These are phyloP conservation scores for Priceomyces carsonii DNA, from an alignment of 805 yeast genomes.

Conservation along the genomic window DNA sequence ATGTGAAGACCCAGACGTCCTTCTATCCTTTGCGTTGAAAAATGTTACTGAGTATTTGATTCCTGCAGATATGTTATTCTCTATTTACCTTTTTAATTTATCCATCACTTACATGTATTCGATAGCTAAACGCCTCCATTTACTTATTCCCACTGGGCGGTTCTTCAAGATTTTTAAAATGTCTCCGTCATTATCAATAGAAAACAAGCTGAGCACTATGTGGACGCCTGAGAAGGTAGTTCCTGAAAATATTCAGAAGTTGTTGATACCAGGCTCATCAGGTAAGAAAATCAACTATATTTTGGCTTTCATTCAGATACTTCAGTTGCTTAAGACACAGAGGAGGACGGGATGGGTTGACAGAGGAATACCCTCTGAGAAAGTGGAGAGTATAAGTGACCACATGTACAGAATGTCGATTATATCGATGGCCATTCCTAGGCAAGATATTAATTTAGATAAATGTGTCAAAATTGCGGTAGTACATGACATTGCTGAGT, in stretches of 20 bases:
- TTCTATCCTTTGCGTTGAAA: too few species aligned
- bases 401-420: conserved; percentile 96
- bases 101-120: too few species aligned
- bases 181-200: conserved; percentile 3
- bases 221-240: conserved; percentile 58
- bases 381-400: conserved; percentile 79
- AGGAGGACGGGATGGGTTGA: conserved; percentile 95
- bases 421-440: conserved; percentile 67
- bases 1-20: too few species aligned
- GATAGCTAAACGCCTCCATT: too few species aligned
- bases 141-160: too few species aligned
- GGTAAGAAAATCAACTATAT: conserved; percentile 45
- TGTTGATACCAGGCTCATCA: conserved; percentile 13
- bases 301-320: conserved; percentile 61
- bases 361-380: conserved; percentile 46
- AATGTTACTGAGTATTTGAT: too few species aligned
- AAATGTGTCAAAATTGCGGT: conserved; percentile 83
- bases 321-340: conserved; percentile 72
- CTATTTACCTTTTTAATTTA: too few species aligned
- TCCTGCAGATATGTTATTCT: too few species aligned
- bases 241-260: conserved; percentile 15
- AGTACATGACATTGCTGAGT: conserved; percentile 93
- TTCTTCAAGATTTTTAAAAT: too few species aligned
- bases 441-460: conserved; percentile 54
- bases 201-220: background rate